Evolutionary conservation across 139 green algal species (phyloP).

Genomic region (Eudorina sp.): DNA sequence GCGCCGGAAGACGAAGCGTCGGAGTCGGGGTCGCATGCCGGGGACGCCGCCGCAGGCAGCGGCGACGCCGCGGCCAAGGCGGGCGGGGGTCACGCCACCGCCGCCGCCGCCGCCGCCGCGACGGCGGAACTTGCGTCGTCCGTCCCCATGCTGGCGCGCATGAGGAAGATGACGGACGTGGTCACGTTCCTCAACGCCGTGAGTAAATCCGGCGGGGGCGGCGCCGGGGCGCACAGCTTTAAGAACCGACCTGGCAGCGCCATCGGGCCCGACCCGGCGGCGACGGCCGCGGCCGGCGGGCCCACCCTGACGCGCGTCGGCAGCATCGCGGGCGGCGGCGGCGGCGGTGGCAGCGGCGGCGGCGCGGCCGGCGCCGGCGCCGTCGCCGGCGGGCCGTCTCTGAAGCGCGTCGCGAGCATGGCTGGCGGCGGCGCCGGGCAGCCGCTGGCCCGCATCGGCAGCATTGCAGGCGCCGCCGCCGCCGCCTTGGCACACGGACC

Average conservation of each 20-base stretch:
- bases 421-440: background rate
- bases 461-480: background rate
- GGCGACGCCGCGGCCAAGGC: background rate
- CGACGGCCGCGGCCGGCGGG: background rate
- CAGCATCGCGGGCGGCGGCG: background rate
- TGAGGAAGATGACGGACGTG: slow-evolving; percentile 30
- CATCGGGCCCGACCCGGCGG: background rate
- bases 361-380: background rate
- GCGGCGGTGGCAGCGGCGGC: background rate
- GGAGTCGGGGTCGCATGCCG: background rate
- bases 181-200: slow-evolving; percentile 35
- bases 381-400: background rate
- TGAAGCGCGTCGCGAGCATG: background rate
- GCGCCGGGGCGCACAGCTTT: background rate
- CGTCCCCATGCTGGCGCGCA: slow-evolving; percentile 24
- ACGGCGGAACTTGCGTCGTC: slow-evolving; percentile 33
- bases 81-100: background rate
- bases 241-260: slow-evolving; percentile 20
- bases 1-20: background rate
- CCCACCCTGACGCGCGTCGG: background rate
- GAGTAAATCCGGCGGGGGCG: background rate
- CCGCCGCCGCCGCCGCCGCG: background rate
- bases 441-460: no score
- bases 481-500: background rate
- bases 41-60: background rate